Percentiles rank a stretch among this genome's conserved stretches.
These are phyloP conservation scores for Oryza meridionalis DNA, from an alignment of 176 grass and related monocot genomes.

Conservation along the genomic window DNA sequence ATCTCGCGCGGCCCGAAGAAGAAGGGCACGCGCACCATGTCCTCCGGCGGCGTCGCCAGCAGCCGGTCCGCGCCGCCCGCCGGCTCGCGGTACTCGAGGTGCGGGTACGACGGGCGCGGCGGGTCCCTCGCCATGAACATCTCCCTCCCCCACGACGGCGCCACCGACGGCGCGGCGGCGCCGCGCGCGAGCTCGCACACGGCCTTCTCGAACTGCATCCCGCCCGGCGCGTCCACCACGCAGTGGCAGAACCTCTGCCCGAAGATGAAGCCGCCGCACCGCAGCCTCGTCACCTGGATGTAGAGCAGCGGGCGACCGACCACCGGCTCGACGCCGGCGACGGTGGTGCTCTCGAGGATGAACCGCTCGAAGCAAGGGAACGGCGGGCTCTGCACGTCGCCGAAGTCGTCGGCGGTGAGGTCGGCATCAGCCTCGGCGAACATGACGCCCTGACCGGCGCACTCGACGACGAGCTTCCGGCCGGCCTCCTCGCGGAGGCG, in stretches of 20 bases:
- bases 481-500: constrained; percentile 50
- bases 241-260: constrained; percentile 67
- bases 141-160: constrained; percentile 64
- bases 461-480: constrained; percentile 67
- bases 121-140: constrained; percentile 46
- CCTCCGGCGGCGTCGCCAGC: not conserved
- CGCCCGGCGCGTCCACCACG: constrained; percentile 59
- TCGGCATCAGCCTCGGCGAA: constrained; percentile 75
- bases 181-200: constrained; percentile 65
- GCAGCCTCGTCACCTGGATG: constrained; percentile 68
- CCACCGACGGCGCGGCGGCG: constrained; percentile 33
- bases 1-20: constrained; percentile 58
- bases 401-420: constrained; percentile 54
- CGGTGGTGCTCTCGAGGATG: constrained; percentile 44
- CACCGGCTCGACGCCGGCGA: constrained; percentile 44
- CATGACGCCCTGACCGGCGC: constrained; percentile 61
- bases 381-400: constrained; percentile 58
- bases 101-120: constrained; percentile 39
- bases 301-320: constrained; percentile 55
- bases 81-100: constrained; percentile 64
- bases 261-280: constrained; percentile 72
- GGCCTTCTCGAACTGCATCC: constrained; percentile 68
- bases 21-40: constrained; percentile 39
- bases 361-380: constrained; percentile 65
- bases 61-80: constrained; percentile 28